Evolutionary conservation across 2,329 filamentous ascomycete species (phyloP), one percentile per base, ranked within the genome.

Genomic region (Penicillium sp.): DNA sequence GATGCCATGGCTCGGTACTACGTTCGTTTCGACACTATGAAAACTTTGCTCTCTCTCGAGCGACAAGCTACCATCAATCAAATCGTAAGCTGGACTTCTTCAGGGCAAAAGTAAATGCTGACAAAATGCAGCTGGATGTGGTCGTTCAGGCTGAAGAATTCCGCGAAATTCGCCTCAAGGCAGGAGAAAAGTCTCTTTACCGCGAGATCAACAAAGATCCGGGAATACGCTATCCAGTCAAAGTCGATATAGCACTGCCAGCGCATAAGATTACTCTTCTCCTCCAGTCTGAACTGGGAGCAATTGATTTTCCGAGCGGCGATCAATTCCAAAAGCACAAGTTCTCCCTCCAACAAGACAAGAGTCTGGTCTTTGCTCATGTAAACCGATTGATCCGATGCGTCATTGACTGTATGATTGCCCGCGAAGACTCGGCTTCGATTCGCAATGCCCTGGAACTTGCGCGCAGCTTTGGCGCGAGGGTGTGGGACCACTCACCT

Each of bases 1-100:
- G 73, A 82, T 39, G 82, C 82, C 3, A 93, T 94, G 86, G 84
- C 85, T 29, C 76, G 79, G 32, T 93, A 90, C 58, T 90, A 86
- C 66, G 69, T 92, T 2, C 77, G 77, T 14, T 89, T 89, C 50
- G 74, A 82, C 25, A 92, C 85, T 0, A 93, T 92, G 85, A 82
- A 79, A 50, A 60, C 71, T 1, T 70, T 93, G 10, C 65, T 90
- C 29, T 68, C 68, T 0, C 69, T 92, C 35, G 74, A 76, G n/a
- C 61, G 66, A 1, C 75, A 73, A 27, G 73, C 80, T 0, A 77
- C 73, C 6, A 69, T 81, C 5, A 80, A 80, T 18, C 75, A 85
- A 29, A 79, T 90, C 52, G 84, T 87, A 65, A 67, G 79, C 64
- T 2, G 10, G 9, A 13, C 25, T 6, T 11, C n/a, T n/a, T n/a